Conservation (phyloP, 129 eudicot genomes). For the Artemisia tridentata region DNA sequence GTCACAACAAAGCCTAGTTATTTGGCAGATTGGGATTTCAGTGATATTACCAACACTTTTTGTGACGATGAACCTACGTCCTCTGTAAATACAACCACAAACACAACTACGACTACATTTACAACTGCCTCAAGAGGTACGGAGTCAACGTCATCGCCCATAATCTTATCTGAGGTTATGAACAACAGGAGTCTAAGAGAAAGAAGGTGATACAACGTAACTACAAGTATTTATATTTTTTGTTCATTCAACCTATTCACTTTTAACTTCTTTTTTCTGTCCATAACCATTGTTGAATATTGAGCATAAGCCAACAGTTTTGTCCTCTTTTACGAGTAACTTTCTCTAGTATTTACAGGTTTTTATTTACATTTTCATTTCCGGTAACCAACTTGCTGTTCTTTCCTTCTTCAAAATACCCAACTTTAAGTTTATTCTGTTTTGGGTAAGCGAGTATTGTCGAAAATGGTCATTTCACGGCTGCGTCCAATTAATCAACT, state of each 20-base stretch:
- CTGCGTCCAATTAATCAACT: background rate
- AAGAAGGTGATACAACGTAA: conserved; percentile 36
- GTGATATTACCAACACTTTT: conserved; percentile 45
- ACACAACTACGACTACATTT: conserved; percentile 6
- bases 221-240: background rate
- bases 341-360: background rate
- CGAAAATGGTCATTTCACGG: background rate
- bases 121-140: conserved; percentile 29
- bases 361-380: background rate
- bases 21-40: conserved; percentile 63
- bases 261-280: background rate
- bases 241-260: background rate
- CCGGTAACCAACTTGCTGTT: background rate
- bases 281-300: background rate
- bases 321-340: conserved; percentile 7
- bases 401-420: background rate
- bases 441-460: background rate
- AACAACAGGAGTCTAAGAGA: conserved; percentile 32
- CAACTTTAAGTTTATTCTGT: too few relatives aligned
- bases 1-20: conserved; percentile 65
- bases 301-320: background rate
- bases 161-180: conserved; percentile 25
- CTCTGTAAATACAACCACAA: conserved; percentile 15
- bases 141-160: conserved; percentile 32
- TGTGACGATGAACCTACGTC: conserved; percentile 25